These are phyloP conservation scores for Massarina eburnea DNA, from an alignment of 2,329 filamentous ascomycete species.

Conservation along the genomic window DNA sequence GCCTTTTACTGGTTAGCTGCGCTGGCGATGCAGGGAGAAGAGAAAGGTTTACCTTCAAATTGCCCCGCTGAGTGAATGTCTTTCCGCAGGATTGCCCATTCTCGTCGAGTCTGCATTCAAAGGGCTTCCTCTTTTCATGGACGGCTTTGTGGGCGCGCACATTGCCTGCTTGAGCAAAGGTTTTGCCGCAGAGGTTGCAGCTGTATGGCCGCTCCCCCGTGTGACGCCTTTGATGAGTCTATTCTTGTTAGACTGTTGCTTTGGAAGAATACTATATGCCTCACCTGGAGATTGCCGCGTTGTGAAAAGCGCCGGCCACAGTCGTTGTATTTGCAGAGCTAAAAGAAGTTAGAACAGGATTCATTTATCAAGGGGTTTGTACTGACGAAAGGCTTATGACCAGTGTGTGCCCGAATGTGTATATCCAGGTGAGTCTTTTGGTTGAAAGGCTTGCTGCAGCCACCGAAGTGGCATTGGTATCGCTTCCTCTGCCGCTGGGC, in stretches of 20 bases:
- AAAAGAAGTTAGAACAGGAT: constrained; percentile 12
- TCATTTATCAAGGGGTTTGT: not conserved
- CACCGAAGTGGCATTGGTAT: constrained; percentile 72
- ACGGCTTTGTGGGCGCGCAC: constrained; percentile 81
- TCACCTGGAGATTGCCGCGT: constrained; percentile 83
- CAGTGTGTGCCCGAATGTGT: constrained; percentile 84
- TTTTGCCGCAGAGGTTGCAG: constrained; percentile 78
- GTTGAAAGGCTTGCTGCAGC: constrained; percentile 79
- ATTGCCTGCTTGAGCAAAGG: constrained; percentile 84
- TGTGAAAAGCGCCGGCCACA: constrained; percentile 86
- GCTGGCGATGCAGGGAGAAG: not conserved
- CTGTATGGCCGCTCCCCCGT: constrained; percentile 83
- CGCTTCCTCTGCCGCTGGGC: constrained; percentile 58
- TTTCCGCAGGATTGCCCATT: constrained; percentile 64
- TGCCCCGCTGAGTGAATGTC: constrained; percentile 85
- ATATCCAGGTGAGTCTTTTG: constrained; percentile 95
- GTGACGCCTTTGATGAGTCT: constrained; percentile 87
- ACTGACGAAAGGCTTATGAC: constrained; percentile 84
- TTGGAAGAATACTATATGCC: constrained; percentile 14
- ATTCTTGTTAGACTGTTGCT: constrained; percentile 13
- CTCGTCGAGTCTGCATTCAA: constrained; percentile 76
- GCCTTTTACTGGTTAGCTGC: constrained; percentile 54
- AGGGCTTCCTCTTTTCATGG: constrained; percentile 76
- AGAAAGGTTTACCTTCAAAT: constrained; percentile 70
- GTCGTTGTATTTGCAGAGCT: constrained; percentile 68